Percentiles rank a stretch among this genome's conserved stretches.
Evolutionary conservation across 176 grass and related monocot species (phyloP).

Genomic region (Bothriochloa decipiens): DNA sequence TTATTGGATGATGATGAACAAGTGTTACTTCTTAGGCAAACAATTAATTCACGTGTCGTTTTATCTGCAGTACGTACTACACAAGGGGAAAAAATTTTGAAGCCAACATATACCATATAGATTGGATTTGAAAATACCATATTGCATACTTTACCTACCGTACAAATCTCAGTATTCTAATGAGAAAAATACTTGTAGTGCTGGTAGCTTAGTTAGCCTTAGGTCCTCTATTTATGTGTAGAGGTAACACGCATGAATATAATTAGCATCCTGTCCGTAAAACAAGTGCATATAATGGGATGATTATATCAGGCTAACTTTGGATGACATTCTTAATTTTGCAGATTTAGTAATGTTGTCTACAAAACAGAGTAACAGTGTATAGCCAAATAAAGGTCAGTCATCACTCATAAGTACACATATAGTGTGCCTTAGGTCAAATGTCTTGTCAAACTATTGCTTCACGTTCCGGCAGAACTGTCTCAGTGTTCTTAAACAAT

Average conservation of each 20-base stretch:
- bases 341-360: slow-evolving; percentile 20
- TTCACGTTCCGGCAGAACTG: slow-evolving; percentile 1
- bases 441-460: slow-evolving; percentile 48
- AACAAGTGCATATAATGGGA: not conserved
- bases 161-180: not conserved
- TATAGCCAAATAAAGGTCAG: slow-evolving; percentile 18
- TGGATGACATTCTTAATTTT: not conserved
- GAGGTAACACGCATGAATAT: not conserved
- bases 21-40: not conserved
- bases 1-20: not conserved
- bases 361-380: not conserved
- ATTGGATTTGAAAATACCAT: not conserved
- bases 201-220: not conserved
- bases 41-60: not conserved
- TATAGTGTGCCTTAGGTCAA: slow-evolving; percentile 40
- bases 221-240: not conserved
- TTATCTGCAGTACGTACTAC: not conserved
- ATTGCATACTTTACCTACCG: not conserved
- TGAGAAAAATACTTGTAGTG: not conserved
- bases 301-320: not conserved
- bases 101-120: not conserved
- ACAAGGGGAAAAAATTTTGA: not conserved
- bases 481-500: slow-evolving; percentile 1
- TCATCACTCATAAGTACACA: not conserved
- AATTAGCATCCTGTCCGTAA: not conserved